Evolutionary conservation across 306 rosid species (phyloP), one percentile per base, ranked within the genome.

Genomic region (Fragaria nilgerrensis): DNA sequence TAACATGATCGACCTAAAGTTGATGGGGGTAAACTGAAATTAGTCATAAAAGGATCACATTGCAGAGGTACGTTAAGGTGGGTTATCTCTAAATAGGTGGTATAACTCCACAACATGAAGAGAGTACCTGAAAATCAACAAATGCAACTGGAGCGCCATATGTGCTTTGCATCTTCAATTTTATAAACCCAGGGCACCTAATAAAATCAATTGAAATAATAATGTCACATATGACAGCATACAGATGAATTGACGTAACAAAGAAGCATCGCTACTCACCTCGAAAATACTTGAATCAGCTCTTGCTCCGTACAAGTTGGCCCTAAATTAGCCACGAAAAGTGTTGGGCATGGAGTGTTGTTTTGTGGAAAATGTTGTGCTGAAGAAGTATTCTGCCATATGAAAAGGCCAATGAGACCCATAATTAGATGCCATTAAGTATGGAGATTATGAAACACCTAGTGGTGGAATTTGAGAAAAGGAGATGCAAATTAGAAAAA

Each of bases 81-180:
- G 19, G 56, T 55, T 43, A 25, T 29, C 13, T 47, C 22, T 63
- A 82, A 29, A 37, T 36, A 11, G 29, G 14, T 37, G 13, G 27
- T 25, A 69, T 29, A 17, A 61, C 36, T 70, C 49, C 36, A 39
- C 34, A 76, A 48, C 43, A 72, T 49, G 27, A 29, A 75, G 25
- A 44, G 15, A 78, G 77, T 67, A 94, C 98, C 97, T 92, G 90
- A 89, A 95, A 92, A 83, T 95, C 98, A 80, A 91, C 97, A 84
- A 95, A 95, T 76, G 97, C 96, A 62, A 95, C 99, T 16, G 97
- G 97, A 75, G 97, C 85, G 67, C 99, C 99, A 63, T 88, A 95
- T 5, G 99, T 90, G 88, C 92, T 78, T 83, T 95, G 99, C 91
- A 95, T 88, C 90, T 95, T 92, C 84, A 95, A 83, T 85, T 95